phyloP scores from a whole-genome alignment of 2,329 filamentous ascomycete species.

The Cercospora brassicicola region DNA sequence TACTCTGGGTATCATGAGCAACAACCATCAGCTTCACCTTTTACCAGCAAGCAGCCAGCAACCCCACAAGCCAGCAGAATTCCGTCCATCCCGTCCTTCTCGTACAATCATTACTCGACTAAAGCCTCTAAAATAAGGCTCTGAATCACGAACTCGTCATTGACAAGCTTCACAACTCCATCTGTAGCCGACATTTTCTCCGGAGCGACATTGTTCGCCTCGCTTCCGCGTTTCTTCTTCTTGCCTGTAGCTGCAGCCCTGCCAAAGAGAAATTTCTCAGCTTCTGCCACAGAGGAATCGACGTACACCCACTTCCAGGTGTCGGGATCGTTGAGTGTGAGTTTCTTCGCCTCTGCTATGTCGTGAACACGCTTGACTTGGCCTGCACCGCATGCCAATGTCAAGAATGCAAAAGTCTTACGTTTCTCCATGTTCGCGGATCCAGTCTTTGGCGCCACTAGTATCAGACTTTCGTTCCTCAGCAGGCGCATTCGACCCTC shows the following conservation, averaged over 20 bases:
- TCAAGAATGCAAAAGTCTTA: conserved; percentile 75
- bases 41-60: neutral
- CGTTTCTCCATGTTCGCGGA: conserved; percentile 60
- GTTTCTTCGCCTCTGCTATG: conserved; percentile 62
- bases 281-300: conserved; percentile 62
- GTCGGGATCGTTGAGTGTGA: conserved; percentile 55
- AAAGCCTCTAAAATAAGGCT: conserved; percentile 84
- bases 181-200: conserved; percentile 40
- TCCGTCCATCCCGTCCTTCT: neutral
- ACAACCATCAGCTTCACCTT: neutral
- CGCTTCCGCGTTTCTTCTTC: conserved; percentile 37
- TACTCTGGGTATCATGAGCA: conserved; percentile 2
- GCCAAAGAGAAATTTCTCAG: conserved; percentile 53
- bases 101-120: conserved; percentile 53
- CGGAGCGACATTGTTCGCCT: conserved; percentile 21
- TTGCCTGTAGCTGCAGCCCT: conserved; percentile 43
- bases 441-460: conserved; percentile 63
- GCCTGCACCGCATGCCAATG: conserved; percentile 72
- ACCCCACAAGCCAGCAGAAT: neutral
- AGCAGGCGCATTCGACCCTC: conserved; percentile 42
- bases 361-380: conserved; percentile 65
- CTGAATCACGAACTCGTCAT: conserved; percentile 86
- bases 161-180: conserved; percentile 65
- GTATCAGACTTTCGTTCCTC: conserved; percentile 66
- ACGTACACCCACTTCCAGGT: conserved; percentile 78